Conservation (phyloP, 208 protist genomes). For the Trypanosoma scelopori region DNA sequence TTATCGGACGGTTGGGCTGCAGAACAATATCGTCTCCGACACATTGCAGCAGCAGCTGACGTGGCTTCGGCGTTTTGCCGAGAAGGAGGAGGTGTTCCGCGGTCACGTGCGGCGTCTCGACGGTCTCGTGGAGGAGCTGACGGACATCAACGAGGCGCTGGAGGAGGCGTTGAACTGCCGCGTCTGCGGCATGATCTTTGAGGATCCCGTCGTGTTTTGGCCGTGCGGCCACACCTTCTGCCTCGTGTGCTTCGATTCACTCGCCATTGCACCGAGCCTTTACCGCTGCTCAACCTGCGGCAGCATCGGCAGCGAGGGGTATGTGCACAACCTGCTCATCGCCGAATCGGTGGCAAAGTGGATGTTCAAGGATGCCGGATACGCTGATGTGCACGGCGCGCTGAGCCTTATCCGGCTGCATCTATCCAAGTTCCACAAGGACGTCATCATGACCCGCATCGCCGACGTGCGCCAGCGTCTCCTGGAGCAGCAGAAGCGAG, state of each 20-base stretch:
- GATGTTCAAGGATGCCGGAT: constrained; percentile 89
- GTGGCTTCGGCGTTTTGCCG: constrained; percentile 66
- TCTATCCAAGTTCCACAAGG: constrained; percentile 67
- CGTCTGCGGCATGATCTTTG: constrained; percentile 78
- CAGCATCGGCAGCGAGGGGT: constrained; percentile 87
- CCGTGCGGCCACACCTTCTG: constrained; percentile 88
- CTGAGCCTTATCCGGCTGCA: constrained; percentile 77
- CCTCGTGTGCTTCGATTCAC: constrained; percentile 68
- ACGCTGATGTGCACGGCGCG: constrained; percentile 70
- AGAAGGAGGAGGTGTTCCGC: constrained; percentile 61
- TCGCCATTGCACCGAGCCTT: constrained; percentile 81
- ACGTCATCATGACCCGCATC: constrained; percentile 49
- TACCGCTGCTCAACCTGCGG: constrained; percentile 83
- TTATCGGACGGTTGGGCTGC: constrained; percentile 76
- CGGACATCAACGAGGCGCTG: constrained; percentile 80
- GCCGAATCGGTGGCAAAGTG: constrained; percentile 85
- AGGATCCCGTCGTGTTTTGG: constrained; percentile 85
- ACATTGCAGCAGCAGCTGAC: constrained; percentile 74
- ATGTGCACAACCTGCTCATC: constrained; percentile 79
- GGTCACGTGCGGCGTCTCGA: constrained; percentile 66
- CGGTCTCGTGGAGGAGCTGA: constrained; percentile 72
- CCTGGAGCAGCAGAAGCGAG: constrained; percentile 17
- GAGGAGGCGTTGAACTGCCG: constrained; percentile 73
- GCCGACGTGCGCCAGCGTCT: constrained; percentile 43
- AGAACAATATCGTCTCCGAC: constrained; percentile 83